These are phyloP conservation scores for Hirschioporus abietinus DNA, from an alignment of 768 basidiomycete genomes.

Conservation along the genomic window DNA sequence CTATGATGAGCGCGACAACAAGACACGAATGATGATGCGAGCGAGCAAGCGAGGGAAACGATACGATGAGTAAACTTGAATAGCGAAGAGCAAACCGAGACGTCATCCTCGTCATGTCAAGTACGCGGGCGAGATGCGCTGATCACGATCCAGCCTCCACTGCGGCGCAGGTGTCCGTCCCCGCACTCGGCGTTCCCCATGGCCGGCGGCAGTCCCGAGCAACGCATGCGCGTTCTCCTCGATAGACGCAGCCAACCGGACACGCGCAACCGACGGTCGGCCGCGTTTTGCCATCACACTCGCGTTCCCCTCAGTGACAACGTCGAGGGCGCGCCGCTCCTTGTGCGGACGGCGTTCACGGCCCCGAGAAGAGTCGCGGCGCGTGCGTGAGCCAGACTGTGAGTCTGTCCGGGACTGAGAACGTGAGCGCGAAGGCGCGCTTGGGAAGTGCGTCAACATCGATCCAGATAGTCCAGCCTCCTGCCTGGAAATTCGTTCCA, in stretches of 20 bases:
- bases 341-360: not conserved
- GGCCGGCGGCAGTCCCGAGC: not conserved
- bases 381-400: not conserved
- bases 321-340: not conserved
- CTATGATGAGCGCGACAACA: not conserved
- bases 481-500: not conserved
- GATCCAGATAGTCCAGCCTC: not conserved
- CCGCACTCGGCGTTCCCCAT: not conserved
- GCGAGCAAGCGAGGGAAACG: not conserved
- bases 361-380: not conserved
- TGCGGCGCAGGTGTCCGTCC: not conserved
- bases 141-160: not conserved
- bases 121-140: not conserved
- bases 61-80: not conserved
- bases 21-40: not conserved
- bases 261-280: not conserved
- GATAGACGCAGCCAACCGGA: not conserved
- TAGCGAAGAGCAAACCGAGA: not conserved
- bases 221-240: not conserved
- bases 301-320: not conserved
- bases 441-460: not conserved
- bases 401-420: not conserved
- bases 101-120: not conserved
- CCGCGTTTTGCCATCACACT: not conserved
- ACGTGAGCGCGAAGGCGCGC: not conserved